Percentiles rank a stretch among this genome's conserved stretches.
phyloP scores from a whole-genome alignment of 1,139 yeast species.

The Blastobotrys malaysiensis region DNA sequence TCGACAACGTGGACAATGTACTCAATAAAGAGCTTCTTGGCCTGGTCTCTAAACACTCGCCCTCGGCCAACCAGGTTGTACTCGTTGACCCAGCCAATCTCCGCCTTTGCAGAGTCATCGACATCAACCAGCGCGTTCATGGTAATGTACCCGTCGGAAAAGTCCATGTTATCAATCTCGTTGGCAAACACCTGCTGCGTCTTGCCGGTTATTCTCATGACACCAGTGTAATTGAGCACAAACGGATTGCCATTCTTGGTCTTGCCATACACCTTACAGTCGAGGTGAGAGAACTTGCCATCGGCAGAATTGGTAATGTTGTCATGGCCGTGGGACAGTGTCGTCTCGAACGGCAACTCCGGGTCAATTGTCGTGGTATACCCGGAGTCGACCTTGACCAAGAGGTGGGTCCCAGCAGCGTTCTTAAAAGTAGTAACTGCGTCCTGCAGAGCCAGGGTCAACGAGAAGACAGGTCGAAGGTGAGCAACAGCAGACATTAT shows the following conservation, averaged over 20 bases:
- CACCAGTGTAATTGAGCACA: constrained; percentile 8
- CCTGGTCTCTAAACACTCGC: constrained; percentile 8
- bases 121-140: constrained; percentile 4
- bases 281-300: constrained; percentile 8
- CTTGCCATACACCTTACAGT: constrained; percentile 10
- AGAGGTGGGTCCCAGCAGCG: constrained; percentile 6
- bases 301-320: constrained; percentile 8
- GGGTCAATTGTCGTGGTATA: constrained; percentile 6
- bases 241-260: constrained; percentile 5
- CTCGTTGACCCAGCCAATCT: constrained; percentile 10
- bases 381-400: constrained; percentile 9
- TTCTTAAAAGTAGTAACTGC: constrained; percentile 5
- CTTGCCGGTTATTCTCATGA: constrained; percentile 7
- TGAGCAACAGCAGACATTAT: constrained; percentile 3
- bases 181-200: constrained; percentile 8
- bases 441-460: constrained; percentile 8
- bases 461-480: constrained; percentile 6
- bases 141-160: constrained; percentile 11
- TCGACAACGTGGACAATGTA: constrained; percentile 9
- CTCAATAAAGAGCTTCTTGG: constrained; percentile 7
- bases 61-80: constrained; percentile 12
- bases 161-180: constrained; percentile 9
- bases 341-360: constrained; percentile 9
- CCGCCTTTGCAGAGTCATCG: constrained; percentile 4
- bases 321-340: constrained; percentile 9